A percentile compares a stretch with the other conserved stretches of the same genome.
phyloP scores from a whole-genome alignment of 345 rosid species.

The Bruguiera parviflora region DNA sequence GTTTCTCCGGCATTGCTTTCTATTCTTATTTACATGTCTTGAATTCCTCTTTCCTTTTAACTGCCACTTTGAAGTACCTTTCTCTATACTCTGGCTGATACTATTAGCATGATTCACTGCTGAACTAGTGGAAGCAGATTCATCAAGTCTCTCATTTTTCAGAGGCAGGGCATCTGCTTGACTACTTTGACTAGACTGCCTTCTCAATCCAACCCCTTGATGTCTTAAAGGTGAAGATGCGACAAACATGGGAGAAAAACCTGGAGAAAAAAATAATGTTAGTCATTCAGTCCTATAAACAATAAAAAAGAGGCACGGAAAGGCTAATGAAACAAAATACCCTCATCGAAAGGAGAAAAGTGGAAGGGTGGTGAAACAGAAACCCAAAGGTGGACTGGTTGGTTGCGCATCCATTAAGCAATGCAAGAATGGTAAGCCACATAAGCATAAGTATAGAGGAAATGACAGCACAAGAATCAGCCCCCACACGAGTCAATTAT shows the following conservation, averaged over 20 bases:
- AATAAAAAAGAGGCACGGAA: too few species aligned
- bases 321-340: too few species aligned
- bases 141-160: constrained; percentile 45
- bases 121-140: constrained; percentile 36
- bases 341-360: too few species aligned
- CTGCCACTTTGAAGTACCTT: constrained; percentile 78
- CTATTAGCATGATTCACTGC: constrained; percentile 28
- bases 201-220: constrained; percentile 41
- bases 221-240: constrained; percentile 32
- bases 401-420: too few species aligned
- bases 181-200: constrained; percentile 42
- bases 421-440: too few species aligned
- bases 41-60: constrained; percentile 91
- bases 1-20: constrained; percentile 50
- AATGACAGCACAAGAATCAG: too few species aligned
- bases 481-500: too few species aligned
- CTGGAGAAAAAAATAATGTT: constrained; percentile 28
- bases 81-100: constrained; percentile 54
- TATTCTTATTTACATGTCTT: constrained; percentile 64
- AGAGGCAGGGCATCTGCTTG: constrained; percentile 41
- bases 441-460: too few species aligned
- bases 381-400: too few species aligned
- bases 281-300: background rate
- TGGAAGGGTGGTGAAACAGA: too few species aligned
- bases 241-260: constrained; percentile 31